phyloP scores from a whole-genome alignment of 2,329 filamentous ascomycete species.

The Exophiala sp. region DNA sequence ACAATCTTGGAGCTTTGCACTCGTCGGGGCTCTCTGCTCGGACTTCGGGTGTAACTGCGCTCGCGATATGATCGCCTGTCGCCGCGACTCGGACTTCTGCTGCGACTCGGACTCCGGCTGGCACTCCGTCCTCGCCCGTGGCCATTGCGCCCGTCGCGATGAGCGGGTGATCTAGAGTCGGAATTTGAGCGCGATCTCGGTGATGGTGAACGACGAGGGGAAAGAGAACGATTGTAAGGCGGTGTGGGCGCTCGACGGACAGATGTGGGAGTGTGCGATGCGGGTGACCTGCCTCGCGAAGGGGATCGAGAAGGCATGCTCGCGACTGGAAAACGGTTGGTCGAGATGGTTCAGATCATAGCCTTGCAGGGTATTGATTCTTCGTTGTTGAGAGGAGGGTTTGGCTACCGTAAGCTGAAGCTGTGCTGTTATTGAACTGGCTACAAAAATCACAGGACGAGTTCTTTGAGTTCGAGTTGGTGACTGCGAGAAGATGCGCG shows the following conservation, averaged over 20 bases:
- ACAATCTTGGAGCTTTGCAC: slow-evolving; percentile 63
- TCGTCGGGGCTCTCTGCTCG: slow-evolving; percentile 29
- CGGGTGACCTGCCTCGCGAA: slow-evolving; percentile 27
- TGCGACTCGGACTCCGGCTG: slow-evolving; percentile 31
- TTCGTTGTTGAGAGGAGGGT: no score
- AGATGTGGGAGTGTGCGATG: slow-evolving; percentile 25
- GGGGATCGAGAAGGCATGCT: slow-evolving; percentile 25
- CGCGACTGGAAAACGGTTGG: background rate
- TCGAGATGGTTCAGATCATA: background rate
- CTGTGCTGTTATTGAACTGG: no score
- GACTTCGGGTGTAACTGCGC: slow-evolving; percentile 35
- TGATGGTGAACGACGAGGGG: slow-evolving; percentile 34
- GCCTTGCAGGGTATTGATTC: no score
- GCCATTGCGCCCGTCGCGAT: slow-evolving; percentile 29
- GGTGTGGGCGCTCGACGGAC: slow-evolving; percentile 21
- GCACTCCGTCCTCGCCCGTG: slow-evolving; percentile 21
- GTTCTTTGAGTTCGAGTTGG: no score
- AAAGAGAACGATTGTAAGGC: slow-evolving; percentile 27
- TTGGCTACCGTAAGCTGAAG: no score
- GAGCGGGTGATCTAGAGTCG: slow-evolving; percentile 29
- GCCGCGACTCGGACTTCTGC: slow-evolving; percentile 39
- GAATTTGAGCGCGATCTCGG: slow-evolving; percentile 31
- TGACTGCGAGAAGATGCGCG: no score
- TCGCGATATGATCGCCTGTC: slow-evolving; percentile 36
- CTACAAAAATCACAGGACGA: no score